A percentile compares a stretch with the other conserved stretches of the same genome.
These are phyloP conservation scores for Chlorella sp. DNA, from an alignment of 139 green algal genomes.

Conservation along the genomic window DNA sequence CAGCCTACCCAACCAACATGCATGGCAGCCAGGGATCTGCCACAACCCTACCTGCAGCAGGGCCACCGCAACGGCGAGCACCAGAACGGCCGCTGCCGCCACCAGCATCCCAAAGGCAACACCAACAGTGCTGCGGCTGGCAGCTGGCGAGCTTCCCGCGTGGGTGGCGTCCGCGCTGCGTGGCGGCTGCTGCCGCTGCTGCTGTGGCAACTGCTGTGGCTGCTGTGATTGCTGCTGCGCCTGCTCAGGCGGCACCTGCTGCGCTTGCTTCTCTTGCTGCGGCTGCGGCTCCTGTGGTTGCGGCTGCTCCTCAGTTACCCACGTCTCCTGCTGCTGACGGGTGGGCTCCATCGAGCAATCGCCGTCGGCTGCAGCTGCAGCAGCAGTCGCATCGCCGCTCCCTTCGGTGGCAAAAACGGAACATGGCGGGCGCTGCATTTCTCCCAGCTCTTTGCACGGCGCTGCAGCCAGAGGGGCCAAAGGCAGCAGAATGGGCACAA, in stretches of 20 bases:
- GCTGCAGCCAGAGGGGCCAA: slow-evolving; percentile 18
- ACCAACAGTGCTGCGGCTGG: background rate
- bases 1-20: too few species aligned
- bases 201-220: background rate
- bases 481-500: background rate
- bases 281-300: background rate
- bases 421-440: slow-evolving; percentile 42
- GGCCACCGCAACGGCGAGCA: slow-evolving; percentile 5
- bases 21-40: background rate
- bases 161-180: background rate
- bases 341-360: background rate
- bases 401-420: slow-evolving; percentile 17
- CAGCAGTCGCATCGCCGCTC: background rate
- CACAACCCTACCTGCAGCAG: slow-evolving; percentile 14
- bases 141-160: background rate
- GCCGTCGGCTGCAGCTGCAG: background rate
- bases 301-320: background rate
- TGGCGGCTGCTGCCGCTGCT: background rate
- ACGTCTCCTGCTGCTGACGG: background rate
- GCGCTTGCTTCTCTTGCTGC: background rate
- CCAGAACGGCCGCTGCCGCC: background rate
- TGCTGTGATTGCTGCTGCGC: background rate
- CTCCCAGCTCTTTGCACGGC: slow-evolving; percentile 53
- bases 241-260: background rate
- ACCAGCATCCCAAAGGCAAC: slow-evolving; percentile 30